Evolutionary conservation across 2,329 filamentous ascomycete species (phyloP), one percentile per base, ranked within the genome.

Genomic region (Cryphonectria nitschkei): DNA sequence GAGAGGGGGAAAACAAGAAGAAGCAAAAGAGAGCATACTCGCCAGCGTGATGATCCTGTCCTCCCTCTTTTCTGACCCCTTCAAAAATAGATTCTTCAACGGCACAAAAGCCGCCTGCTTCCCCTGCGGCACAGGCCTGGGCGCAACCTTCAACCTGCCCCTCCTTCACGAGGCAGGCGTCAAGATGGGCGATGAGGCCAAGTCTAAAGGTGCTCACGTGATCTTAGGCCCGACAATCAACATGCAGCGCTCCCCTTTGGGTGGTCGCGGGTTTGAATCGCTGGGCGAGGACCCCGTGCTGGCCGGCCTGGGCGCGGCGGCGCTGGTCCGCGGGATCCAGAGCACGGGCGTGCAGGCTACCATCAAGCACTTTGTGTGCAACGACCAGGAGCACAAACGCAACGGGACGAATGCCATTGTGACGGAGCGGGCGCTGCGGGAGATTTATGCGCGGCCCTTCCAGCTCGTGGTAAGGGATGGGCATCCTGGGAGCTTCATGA

Each of bases 221-320:
- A 86, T 88, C 70, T 82, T 90, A 0, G 88, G 88, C 0, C 89
- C 89, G 5, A 90, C 88, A 32, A 88, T 90, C 76, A 89, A 89
- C 76, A 89, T 89, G 82, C 86, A 89, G 75, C 83, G 88, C 64
- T 86, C 84, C 6, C 88, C 87, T n/a, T 82, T 89, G 2, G 87
- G 87, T 34, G 87, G 88, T 13, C 84, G 87, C 67, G 87, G 87
- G 52, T 89, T 89, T 73, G 87, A 89, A 79, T 88, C 86, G 11
- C 82, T 89, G 65, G 82, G 85, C 60, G 87, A 89, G 75, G 88
- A 89, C 74, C 87, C 87, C 16, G 82, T 88, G 74, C 81, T 89
- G 34, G 83, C 86, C 34, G 87, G 88, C 0, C 80, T 87, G 22
- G 84, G 85, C 13, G 86, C 87, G 2, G 85, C 85, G 9, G 83